Base-by-base conservation (phyloP, 2,329 filamentous ascomycete genomes). In the Fusarium siculi region DNA sequence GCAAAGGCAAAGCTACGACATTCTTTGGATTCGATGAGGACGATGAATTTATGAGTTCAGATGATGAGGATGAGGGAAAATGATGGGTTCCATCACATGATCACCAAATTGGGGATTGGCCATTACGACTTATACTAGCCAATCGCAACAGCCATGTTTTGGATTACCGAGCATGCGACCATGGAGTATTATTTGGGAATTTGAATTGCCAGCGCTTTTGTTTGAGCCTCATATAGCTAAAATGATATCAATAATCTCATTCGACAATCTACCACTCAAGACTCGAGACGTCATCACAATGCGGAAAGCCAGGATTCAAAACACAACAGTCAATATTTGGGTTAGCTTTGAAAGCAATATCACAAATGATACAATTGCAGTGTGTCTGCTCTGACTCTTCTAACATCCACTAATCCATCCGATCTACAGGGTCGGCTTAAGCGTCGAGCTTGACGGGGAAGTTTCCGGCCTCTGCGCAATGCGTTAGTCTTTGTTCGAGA, bases 11-110 rank as follows among this genome's bases (percentile, higher is more conserved):
- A 73, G 79, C 79, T 23, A 84, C 76, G 77, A 84, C 87, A 0
- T 93, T 95, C 78, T 93, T 92, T 76, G 93, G 93, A 0, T 96
- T 95, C 82, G 93, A 95, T 70, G 92, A 95, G 39, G 92, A 93
- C 60, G 92, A 95, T 52, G 91, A 93, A 76, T 92, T 92, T 71
- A 90, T 92, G 88, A 92, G 90, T 75, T 91, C 88, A 15, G 88
- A 91, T n/a, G 90, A 91, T 39, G 87, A 88, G 18, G 83, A 84
- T 10, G 81, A 84, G 61, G 66, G 60, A 50, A 65, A 73, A 44
- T 72, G 55, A 71, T 46, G 43, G 15, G 21, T 40, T n/a, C 32
- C 25, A n/a, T 39, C n/a, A 12, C 9, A 12, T 55, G 49, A 30
- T 46, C 42, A 39, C 11, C 15, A n/a, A 18, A 42, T 44, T 46